Evolutionary conservation across 2,329 filamentous ascomycete species (phyloP), one percentile per base, ranked within the genome.

Genomic region (Blastomyces silverae): DNA sequence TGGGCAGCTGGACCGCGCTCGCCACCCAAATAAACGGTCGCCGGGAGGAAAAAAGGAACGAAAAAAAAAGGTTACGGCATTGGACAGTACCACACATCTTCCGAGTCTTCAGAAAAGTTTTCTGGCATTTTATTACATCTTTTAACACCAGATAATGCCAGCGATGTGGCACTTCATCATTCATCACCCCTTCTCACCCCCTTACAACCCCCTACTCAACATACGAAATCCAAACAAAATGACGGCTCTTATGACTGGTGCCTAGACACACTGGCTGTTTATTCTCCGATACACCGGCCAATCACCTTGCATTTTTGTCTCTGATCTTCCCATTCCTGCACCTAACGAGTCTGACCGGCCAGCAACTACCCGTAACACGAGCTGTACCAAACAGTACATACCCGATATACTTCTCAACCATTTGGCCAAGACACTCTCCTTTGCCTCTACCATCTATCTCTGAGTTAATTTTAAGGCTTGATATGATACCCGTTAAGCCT

Each of bases 291-390:
- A 48, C 28, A 22, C 42, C 10, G 28, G 52, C 62, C 53, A 63
- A 63, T 63, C 22, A 37, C 13, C 42, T 53, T 53, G n/a, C 50
- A 11, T 25, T 4, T 53, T 62, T 44, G 48, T 31, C 22, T 44
- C 31, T 31, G 17, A 28, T 42, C 20, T 39, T 53, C 61, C 52
- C 28, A 37, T 39, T 62, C 17, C 61, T 46, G 39, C 37, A 31
- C 28, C 53, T 58, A 48, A 31, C 53, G 62, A 56, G 53, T 56
- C 62, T 57, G 53, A 58, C 52, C 28, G 46, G 42, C 42, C n/a
- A 58, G 62, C 53, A 42, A 28, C 48, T 58, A 46, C 53, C 62
- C 62, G 62, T 58, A 48, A 63, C 62, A 63, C 62, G 62, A 63
- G 53, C 62, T 59, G 39, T 58, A 58, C 22, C 28, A 48, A 39